Percentiles rank a stretch among this genome's conserved stretches.
These are phyloP conservation scores for Arthroderma sp. DNA, from an alignment of 2,329 filamentous ascomycete genomes.

Conservation along the genomic window DNA sequence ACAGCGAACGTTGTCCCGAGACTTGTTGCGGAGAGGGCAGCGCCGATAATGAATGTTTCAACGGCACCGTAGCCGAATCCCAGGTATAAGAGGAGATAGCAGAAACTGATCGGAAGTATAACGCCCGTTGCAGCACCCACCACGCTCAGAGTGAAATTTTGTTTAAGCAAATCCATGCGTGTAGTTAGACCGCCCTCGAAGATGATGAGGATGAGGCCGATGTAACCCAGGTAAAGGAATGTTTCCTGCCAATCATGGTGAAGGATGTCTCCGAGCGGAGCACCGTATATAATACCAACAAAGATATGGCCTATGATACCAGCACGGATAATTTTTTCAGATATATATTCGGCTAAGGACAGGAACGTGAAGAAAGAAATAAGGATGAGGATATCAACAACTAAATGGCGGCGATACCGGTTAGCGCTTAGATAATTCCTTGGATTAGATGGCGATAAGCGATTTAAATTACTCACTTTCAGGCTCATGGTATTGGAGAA, in stretches of 20 bases:
- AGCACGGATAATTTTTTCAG: neutral
- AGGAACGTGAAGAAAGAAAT: neutral
- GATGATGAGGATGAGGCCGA: constrained; percentile 59
- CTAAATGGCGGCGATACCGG: neutral
- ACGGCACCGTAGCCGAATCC: constrained; percentile 24
- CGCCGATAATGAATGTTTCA: constrained; percentile 57
- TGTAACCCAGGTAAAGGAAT: constrained; percentile 54
- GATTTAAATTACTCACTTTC: neutral
- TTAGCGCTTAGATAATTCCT: neutral
- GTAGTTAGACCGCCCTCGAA: constrained; percentile 51
- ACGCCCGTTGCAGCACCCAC: constrained; percentile 55
- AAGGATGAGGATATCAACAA: neutral
- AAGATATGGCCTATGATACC: constrained; percentile 55
- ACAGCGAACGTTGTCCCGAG: constrained; percentile 59
- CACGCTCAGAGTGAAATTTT: constrained; percentile 47
- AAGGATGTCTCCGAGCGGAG: constrained; percentile 51
- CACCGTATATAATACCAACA: constrained; percentile 56
- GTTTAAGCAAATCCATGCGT: constrained; percentile 40
- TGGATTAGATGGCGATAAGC: neutral
- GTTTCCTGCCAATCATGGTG: constrained; percentile 37
- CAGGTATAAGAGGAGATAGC: constrained; percentile 45
- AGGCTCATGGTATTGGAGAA: neutral
- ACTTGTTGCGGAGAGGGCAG: constrained; percentile 60
- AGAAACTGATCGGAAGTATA: constrained; percentile 48
- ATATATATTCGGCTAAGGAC: neutral